Conservation (phyloP, 305 asterid species). For the Fraxinus ornus region DNA sequence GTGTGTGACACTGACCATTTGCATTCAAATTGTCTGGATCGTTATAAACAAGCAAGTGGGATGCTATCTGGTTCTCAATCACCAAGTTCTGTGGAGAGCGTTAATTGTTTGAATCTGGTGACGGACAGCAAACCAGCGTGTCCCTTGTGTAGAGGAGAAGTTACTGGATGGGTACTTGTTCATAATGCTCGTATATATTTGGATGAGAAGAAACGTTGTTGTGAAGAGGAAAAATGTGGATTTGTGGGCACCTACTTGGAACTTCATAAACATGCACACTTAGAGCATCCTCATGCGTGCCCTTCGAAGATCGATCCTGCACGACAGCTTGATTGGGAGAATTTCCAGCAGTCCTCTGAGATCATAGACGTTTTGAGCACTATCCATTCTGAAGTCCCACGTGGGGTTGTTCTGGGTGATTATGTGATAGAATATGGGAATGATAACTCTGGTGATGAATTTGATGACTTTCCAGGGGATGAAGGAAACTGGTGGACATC, state of each 20-base stretch:
- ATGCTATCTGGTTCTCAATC: conserved; percentile 40
- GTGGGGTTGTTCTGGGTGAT: conserved; percentile 80
- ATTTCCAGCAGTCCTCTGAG: conserved; percentile 83
- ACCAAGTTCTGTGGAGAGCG: conserved; percentile 33
- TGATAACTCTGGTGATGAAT: conserved; percentile 73
- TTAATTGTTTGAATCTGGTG: conserved; percentile 23
- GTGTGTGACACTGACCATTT: conserved; percentile 76
- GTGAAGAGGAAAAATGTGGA: conserved; percentile 69
- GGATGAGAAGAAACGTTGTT: conserved; percentile 62
- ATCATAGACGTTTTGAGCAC: conserved; percentile 78
- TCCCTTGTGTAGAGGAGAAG: conserved; percentile 82
- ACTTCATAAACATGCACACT: conserved; percentile 64
- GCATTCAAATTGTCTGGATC: conserved; percentile 71
- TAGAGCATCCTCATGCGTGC: conserved; percentile 72
- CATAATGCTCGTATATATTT: conserved; percentile 58
- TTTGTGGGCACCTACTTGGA: conserved; percentile 59
- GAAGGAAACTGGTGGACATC: conserved; percentile 81
- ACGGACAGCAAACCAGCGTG: conserved; percentile 50
- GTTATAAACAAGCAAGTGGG: conserved; percentile 66
- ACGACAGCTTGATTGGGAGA: conserved; percentile 83
- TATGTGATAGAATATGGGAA: conserved; percentile 85
- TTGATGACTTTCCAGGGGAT: conserved; percentile 56
- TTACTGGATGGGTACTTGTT: conserved; percentile 68
- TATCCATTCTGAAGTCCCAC: conserved; percentile 76
- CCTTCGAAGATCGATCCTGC: conserved; percentile 83